Evolutionary conservation across 176 grass and related monocot genomes (phyloP).

Genomic region (Eleusine indica): DNA sequence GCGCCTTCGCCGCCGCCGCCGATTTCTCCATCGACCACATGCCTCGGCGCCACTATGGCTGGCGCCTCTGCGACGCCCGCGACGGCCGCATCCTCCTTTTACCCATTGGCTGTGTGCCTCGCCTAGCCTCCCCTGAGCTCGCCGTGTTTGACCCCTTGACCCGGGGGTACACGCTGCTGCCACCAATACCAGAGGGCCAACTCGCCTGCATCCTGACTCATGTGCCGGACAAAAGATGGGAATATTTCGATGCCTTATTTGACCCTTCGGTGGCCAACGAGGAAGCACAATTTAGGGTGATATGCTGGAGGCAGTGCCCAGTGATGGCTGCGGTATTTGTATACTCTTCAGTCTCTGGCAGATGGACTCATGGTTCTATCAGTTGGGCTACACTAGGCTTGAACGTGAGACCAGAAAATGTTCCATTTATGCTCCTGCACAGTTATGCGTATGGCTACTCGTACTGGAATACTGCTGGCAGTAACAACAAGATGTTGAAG

Average conservation of each 20-base stretch:
- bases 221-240: too few species aligned
- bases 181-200: slow-evolving; percentile 1
- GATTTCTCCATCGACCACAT: slow-evolving; percentile 19
- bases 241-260: background rate
- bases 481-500: background rate
- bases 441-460: background rate
- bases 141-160: slow-evolving; percentile 30
- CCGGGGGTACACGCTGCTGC: background rate
- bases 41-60: background rate
- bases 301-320: background rate
- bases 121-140: background rate
- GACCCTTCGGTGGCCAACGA: background rate
- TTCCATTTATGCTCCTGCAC: background rate
- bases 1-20: background rate
- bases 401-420: rapidly evolving
- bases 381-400: background rate
- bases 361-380: background rate
- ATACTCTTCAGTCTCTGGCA: background rate
- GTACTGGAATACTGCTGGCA: background rate
- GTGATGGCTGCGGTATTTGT: background rate
- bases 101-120: background rate
- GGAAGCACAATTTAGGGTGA: slow-evolving; percentile 9
- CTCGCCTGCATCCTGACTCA: background rate
- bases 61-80: slow-evolving; percentile 1
- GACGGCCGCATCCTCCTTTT: background rate